Evolutionary conservation across 1,139 yeast genomes (phyloP).

Genomic region (Sugiyamaella novakii): DNA sequence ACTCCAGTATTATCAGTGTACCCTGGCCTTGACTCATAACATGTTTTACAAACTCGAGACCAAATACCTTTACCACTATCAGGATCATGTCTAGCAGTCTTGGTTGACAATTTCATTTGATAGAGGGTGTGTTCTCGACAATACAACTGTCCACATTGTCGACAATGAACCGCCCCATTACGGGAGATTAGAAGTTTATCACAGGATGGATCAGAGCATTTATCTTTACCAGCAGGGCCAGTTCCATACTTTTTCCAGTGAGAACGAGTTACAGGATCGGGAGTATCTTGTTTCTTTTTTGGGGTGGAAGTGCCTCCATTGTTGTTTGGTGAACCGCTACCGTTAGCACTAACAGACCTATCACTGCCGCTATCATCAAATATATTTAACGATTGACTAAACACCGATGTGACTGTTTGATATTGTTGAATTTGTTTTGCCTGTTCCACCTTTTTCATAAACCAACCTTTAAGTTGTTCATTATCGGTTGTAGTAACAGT

Average conservation of each 20-base stretch:
- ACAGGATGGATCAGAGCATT: constrained; percentile 40
- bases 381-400: constrained; percentile 37
- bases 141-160: constrained; percentile 67
- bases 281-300: constrained; percentile 24
- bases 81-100: constrained; percentile 51
- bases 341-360: constrained; percentile 19
- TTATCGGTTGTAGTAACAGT: constrained; percentile 36
- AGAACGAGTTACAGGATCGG: constrained; percentile 47
- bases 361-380: constrained; percentile 35
- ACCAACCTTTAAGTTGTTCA: constrained; percentile 48
- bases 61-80: constrained; percentile 53
- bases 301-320: constrained; percentile 9
- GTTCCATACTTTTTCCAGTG: constrained; percentile 60
- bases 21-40: constrained; percentile 62
- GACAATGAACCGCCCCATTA: constrained; percentile 42
- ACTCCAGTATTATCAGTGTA: constrained; percentile 48
- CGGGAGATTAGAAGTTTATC: constrained; percentile 36
- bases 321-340: no score
- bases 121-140: constrained; percentile 67
- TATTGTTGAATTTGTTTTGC: constrained; percentile 29
- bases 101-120: constrained; percentile 49
- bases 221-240: constrained; percentile 41
- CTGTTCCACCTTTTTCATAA: constrained; percentile 37
- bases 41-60: constrained; percentile 68
- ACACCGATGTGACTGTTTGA: constrained; percentile 36